Evolutionary conservation across 305 asterid species (phyloP), one percentile per base, ranked within the genome.

Genomic region (Solanum hybrid): DNA sequence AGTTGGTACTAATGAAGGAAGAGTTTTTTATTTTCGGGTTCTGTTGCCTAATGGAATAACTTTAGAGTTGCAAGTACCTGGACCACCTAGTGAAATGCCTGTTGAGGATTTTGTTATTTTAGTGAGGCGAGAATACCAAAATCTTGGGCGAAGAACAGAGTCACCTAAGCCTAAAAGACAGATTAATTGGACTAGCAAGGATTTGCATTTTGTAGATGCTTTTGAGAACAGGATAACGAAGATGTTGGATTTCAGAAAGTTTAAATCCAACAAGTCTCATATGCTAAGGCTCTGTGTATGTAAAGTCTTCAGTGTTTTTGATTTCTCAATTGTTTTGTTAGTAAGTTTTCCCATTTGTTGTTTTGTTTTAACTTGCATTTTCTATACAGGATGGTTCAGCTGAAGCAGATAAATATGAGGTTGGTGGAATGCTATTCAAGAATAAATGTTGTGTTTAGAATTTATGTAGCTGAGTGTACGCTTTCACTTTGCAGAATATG

Each of bases 331-430:
- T 87, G 14, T 33, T 86, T 86, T 32, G 72, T 86, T 32, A 72
- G 39, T 17, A 88, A 75, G 57, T 31, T 37, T 86, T 78, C 51
- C 88, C 65, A 20, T 15, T 39, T 81, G 73, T 65, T 85, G 70
- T 51, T 85, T 78, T 80, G 37, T 33, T 88, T 91, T 77, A 32
- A 80, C 79, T 89, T 81, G 65, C 72, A 36, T 70, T 57, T 76
- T 37, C 36, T 36, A 10, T 90, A 37, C 86, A 96, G 99, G 99
- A 95, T 90, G 99, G 99, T n/a, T 95, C 94, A 83, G 77, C 88
- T n/a, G 95, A 92, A 79, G 91, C 93, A 9, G 96, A 88, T 6
- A 88, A 89, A n/a, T 96, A 92, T 87, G 96, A 96, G 97, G 99
- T 95, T 88, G 27, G 27, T 5, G 34, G 20, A 36, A 27, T 9